Percentiles rank a stretch among this genome's conserved stretches.
Evolutionary conservation across 805 yeast species (phyloP).

Genomic region (Candida pseudofarinosa): DNA sequence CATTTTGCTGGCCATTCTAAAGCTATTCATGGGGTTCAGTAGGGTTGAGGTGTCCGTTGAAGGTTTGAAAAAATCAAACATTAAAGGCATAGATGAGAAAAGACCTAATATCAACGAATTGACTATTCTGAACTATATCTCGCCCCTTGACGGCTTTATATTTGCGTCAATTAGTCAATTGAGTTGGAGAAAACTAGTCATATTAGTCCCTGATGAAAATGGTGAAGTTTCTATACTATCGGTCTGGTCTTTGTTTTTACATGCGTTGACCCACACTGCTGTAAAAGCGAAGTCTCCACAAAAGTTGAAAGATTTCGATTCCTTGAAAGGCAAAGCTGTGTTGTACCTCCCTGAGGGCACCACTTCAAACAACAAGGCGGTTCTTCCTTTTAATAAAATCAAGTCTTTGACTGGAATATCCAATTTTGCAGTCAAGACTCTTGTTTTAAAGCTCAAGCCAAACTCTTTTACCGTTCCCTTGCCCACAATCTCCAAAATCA

Average conservation of each 20-base stretch:
- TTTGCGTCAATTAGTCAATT: constrained; percentile 25
- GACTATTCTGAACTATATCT: constrained; percentile 51
- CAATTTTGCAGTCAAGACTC: constrained; percentile 25
- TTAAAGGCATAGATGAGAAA: constrained; percentile 21
- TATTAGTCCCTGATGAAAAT: constrained; percentile 37
- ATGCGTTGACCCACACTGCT: constrained; percentile 12
- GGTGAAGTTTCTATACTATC: constrained; percentile 29
- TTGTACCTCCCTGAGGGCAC: constrained; percentile 78
- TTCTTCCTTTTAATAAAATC: constrained; percentile 51
- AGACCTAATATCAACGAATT: constrained; percentile 46
- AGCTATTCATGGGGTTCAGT: constrained; percentile 32
- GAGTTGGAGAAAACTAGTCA: constrained; percentile 17
- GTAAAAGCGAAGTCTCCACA: constrained; percentile 6
- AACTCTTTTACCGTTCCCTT: constrained; percentile 32
- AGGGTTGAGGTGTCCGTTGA: constrained; percentile 39
- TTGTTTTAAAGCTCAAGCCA: constrained; percentile 39
- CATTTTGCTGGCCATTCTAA: constrained; percentile 17
- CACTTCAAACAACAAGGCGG: constrained; percentile 74
- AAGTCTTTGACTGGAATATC: constrained; percentile 12
- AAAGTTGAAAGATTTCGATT: constrained; percentile 15
- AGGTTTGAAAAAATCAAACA: constrained; percentile 46
- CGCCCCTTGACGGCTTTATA: constrained; percentile 55
- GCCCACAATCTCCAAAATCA: constrained; percentile 19
- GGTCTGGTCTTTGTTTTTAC: constrained; percentile 23
- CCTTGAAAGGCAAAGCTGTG: constrained; percentile 37